Base-by-base conservation (phyloP, 176 grass and related monocot species). In the Alopecurus myosuroides region DNA sequence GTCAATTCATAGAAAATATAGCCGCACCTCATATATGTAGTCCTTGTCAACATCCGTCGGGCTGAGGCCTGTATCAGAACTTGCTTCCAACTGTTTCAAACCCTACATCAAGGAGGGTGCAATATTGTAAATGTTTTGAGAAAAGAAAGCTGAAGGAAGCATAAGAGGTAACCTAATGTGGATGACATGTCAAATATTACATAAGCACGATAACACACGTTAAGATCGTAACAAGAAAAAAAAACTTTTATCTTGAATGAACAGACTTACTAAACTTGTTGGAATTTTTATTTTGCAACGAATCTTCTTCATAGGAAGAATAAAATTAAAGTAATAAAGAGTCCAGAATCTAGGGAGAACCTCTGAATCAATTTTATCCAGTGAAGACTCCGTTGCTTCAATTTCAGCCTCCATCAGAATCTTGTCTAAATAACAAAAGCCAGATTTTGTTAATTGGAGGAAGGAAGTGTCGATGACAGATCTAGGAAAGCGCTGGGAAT, bases 341-440 rank as follows among this genome's bases (percentile, higher is more conserved):
- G 37, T 34, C 7, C 22, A 34, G 69, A 17, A 61, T 83, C 60
- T 28, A 73, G 61, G 67, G 81, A 72, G 30, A 78, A 94, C 91
- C 86, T 94, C 44, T 63, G 88, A 70, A 85, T 81, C 74, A 25
- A 89, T 81, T 77, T 73, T 64, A 14, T 72, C 79, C 45, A 92
- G 49, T n/a, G 87, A 90, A 84, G 34, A 90, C 68, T 85, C 84
- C 48, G 89, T 77, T 69, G 80, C 66, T 79, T 92, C 89, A 96
- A 94, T 42, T 34, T 74, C 86, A 44, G 64, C 88, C 88, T 95
- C 86, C 81, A 98, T 33, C 42, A 74, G 88, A 80, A 81, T 81
- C 31, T 36, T 66, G 85, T 89, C 97, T 96, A 75, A 57, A 84
- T 20, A 87, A 88, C 2, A 22, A 11, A 75, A 75, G 9, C 6